Percentiles rank a stretch among this genome's conserved stretches.
Evolutionary conservation across 2,329 filamentous ascomycete genomes (phyloP).

Genomic region (Hypoxylon sp.): DNA sequence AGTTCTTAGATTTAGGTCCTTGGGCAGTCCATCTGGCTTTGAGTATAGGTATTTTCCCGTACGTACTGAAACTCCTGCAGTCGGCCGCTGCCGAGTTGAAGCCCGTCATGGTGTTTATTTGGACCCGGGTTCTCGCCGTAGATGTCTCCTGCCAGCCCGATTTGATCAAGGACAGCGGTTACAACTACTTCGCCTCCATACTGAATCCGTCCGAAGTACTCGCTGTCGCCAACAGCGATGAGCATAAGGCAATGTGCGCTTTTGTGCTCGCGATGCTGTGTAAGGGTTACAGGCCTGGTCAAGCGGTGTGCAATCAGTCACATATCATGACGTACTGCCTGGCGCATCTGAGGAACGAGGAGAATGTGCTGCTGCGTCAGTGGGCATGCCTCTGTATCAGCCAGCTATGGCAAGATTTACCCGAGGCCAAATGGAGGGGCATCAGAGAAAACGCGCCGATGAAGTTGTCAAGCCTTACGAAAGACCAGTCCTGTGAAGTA

Average conservation of each 20-base stretch:
- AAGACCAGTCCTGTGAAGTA: conserved; percentile 91
- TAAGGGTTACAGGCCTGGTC: conserved; percentile 91
- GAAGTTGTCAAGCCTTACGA: conserved; percentile 82
- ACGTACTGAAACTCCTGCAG: conserved; percentile 96
- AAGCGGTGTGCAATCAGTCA: conserved; percentile 89
- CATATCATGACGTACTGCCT: conserved; percentile 93
- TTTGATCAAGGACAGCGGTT: conserved; percentile 95
- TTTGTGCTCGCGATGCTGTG: conserved; percentile 98
- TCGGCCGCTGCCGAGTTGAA: conserved; percentile 95
- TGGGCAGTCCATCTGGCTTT: conserved; percentile 99
- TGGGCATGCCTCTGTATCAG: conserved; percentile 97
- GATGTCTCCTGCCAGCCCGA: conserved; percentile 95
- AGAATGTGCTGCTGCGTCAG: conserved; percentile 89
- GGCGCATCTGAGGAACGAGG: conserved; percentile 82
- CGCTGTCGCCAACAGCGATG: conserved; percentile 87
- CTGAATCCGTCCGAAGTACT: conserved; percentile 86
- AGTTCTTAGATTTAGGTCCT: conserved; percentile 93
- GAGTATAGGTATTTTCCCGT: conserved; percentile 98
- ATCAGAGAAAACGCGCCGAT: conserved; percentile 88
- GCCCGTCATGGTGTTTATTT: conserved; percentile 99
- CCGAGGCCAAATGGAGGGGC: conserved; percentile 96
- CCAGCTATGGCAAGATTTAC: conserved; percentile 90
- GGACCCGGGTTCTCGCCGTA: conserved; percentile 94
- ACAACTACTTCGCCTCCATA: conserved; percentile 95
- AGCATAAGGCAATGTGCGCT: conserved; percentile 98